phyloP scores from a whole-genome alignment of 2,329 filamentous ascomycete genomes.

The Penicillium sp. region DNA sequence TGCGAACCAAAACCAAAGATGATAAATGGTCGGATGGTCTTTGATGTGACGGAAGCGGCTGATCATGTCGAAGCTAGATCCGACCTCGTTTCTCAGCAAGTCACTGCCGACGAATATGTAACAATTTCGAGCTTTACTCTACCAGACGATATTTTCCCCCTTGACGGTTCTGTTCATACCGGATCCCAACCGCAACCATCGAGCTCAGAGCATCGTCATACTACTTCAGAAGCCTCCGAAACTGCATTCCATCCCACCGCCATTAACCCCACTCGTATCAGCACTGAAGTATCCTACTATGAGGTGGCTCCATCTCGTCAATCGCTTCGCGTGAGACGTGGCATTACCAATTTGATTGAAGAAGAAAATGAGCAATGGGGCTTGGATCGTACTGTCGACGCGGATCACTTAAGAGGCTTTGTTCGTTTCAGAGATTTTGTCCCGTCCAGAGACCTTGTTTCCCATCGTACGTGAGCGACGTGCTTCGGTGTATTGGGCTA shows the following conservation, averaged over 20 bases:
- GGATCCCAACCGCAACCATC: neutral
- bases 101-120: neutral
- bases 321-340: neutral
- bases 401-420: neutral
- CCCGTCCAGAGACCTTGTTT: neutral
- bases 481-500: neutral
- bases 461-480: constrained; percentile 14
- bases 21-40: constrained; percentile 20
- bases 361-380: constrained; percentile 15
- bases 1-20: constrained; percentile 25
- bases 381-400: constrained; percentile 11
- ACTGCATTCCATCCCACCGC: neutral
- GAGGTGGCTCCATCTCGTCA: neutral
- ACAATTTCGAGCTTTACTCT: neutral
- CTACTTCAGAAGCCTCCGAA: neutral
- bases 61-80: constrained; percentile 28
- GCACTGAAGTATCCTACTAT: neutral
- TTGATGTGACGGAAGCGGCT: constrained; percentile 32
- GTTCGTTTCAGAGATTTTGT: neutral
- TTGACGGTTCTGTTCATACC: constrained; percentile 21
- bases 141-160: constrained; percentile 28
- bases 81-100: constrained; percentile 11
- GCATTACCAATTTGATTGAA: constrained; percentile 12
- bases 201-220: neutral
- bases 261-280: neutral